phyloP scores from a whole-genome alignment of 108 stramenopile genomes.

The Pseudonitzschia delicatissima region DNA sequence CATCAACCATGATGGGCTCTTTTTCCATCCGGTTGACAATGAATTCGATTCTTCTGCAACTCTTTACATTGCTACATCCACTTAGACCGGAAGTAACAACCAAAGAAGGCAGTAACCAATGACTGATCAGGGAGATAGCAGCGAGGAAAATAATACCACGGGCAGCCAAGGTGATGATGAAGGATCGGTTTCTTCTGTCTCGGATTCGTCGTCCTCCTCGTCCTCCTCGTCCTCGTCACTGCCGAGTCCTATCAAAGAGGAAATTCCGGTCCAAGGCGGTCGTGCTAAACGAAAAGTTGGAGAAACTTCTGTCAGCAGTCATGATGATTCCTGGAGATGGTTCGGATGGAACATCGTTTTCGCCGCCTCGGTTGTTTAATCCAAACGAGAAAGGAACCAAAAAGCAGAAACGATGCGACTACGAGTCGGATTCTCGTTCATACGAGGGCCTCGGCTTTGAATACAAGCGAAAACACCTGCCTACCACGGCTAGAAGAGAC shows the following conservation, averaged over 20 bases:
- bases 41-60: too few species aligned
- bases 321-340: neutral
- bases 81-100: too few species aligned
- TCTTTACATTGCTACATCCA: too few species aligned
- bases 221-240: constrained; percentile 8
- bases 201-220: constrained; percentile 8
- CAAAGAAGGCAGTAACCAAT: too few species aligned
- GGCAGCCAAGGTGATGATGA: neutral
- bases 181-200: neutral
- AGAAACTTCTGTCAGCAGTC: neutral
- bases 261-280: too few species aligned
- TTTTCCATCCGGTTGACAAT: too few species aligned
- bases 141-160: constrained; percentile 1
- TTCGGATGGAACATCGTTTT: neutral
- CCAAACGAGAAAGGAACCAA: constrained; percentile 11
- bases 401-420: constrained; percentile 8
- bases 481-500: neutral
- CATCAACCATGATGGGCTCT: too few species aligned
- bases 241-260: neutral
- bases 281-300: neutral
- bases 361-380: neutral
- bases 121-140: too few species aligned
- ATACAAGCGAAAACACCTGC: neutral
- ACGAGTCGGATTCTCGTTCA: constrained; percentile 4
- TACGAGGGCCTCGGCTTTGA: constrained; percentile 3